A percentile compares a stretch with the other conserved stretches of the same genome.
Evolutionary conservation across 2,329 filamentous ascomycete genomes (phyloP).

Genomic region (Paecilomyces variotii): DNA sequence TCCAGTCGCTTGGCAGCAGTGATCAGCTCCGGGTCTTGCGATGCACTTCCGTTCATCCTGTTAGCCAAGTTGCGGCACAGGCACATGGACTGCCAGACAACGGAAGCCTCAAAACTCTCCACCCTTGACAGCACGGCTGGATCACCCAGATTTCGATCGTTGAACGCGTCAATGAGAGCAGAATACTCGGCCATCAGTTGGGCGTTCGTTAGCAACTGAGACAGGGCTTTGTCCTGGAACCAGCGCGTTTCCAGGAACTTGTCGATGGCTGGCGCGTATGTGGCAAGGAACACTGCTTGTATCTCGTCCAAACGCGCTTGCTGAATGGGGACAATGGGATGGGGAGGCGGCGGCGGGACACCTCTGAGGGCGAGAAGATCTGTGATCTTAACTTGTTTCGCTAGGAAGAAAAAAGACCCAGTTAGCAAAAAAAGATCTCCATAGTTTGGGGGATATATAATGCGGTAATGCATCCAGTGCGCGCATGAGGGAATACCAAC

Average conservation of each 20-base stretch:
- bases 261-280: conserved; percentile 68
- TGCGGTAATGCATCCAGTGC: not conserved
- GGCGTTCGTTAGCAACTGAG: conserved; percentile 47
- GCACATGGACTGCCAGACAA: conserved; percentile 53
- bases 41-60: conserved; percentile 25
- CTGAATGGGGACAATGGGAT: conserved; percentile 40
- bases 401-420: conserved; percentile 31
- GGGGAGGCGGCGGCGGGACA: conserved; percentile 49
- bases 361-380: conserved; percentile 62
- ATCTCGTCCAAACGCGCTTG: conserved; percentile 55
- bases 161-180: conserved; percentile 50
- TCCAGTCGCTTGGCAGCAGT: conserved; percentile 63
- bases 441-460: not conserved
- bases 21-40: conserved; percentile 49
- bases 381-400: conserved; percentile 62
- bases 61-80: conserved; percentile 41
- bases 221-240: conserved; percentile 56
- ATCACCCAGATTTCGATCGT: conserved; percentile 31
- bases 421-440: not conserved
- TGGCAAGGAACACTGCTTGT: conserved; percentile 62
- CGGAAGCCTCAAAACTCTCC: conserved; percentile 50
- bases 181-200: conserved; percentile 59
- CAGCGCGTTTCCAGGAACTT: conserved; percentile 74
- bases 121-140: conserved; percentile 28
- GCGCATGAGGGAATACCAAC: conserved; percentile 20